Conservation (phyloP, 768 basidiomycete species). For the Auricularia heimuer region DNA sequence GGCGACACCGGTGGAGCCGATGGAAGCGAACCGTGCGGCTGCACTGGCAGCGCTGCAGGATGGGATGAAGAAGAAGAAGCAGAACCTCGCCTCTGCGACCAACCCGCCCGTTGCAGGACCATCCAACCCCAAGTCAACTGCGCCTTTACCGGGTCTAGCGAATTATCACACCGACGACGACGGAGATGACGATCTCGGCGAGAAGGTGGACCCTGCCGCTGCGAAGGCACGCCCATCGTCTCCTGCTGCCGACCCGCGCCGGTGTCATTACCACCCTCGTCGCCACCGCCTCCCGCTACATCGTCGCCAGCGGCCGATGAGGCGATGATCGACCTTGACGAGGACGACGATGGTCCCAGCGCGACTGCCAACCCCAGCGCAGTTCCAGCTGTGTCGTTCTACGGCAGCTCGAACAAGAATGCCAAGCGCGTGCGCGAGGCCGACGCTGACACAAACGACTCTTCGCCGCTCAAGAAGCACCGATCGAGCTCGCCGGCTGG, state of each 20-base stretch:
- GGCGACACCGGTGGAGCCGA: neutral
- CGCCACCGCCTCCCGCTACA: neutral
- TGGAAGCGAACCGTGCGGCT: neutral
- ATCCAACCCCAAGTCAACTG: neutral
- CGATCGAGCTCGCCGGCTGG: conserved; percentile 4
- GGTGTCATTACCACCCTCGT: neutral
- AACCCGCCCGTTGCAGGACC: neutral
- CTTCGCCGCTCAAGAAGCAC: conserved; percentile 18
- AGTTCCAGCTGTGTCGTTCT: conserved; percentile 35
- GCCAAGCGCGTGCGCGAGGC: neutral
- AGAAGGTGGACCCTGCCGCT: neutral
- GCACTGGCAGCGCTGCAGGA: neutral
- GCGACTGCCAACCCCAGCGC: conserved; percentile 46
- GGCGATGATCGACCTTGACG: neutral
- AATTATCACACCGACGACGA: neutral
- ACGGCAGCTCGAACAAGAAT: neutral
- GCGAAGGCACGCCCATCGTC: neutral
- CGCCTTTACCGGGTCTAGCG: neutral
- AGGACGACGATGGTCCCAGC: conserved; percentile 37
- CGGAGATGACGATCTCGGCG: conserved; percentile 6
- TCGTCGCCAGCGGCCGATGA: neutral
- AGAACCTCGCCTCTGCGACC: neutral
- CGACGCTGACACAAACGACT: neutral
- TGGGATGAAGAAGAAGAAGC: neutral
- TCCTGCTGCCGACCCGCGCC: neutral